Conservation (phyloP, 805 yeast species). For the Lachancea lanzarotensis region DNA sequence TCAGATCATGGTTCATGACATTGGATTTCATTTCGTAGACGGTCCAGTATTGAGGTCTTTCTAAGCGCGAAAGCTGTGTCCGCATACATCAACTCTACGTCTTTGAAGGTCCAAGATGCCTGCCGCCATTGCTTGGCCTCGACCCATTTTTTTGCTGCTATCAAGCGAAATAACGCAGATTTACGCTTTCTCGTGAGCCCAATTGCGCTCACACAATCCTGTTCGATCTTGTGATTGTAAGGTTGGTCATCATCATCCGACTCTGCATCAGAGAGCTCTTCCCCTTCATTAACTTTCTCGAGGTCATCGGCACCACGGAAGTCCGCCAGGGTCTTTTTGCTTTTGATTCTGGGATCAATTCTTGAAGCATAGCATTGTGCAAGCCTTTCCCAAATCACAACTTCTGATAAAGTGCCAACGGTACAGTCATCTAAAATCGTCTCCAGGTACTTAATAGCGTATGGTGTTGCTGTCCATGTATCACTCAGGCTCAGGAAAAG, state of each 20-base stretch:
- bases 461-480: constrained; percentile 38
- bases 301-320: background rate
- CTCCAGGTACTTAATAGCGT: constrained; percentile 39
- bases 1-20: background rate
- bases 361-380: constrained; percentile 45
- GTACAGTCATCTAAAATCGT: constrained; percentile 42
- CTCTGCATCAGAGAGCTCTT: constrained; percentile 6
- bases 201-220: constrained; percentile 35
- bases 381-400: constrained; percentile 47
- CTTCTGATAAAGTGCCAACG: constrained; percentile 41
- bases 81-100: constrained; percentile 30
- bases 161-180: constrained; percentile 66
- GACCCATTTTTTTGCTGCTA: constrained; percentile 71
- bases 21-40: constrained; percentile 10
- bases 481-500: constrained; percentile 44
- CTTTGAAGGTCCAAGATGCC: constrained; percentile 27
- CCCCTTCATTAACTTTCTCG: constrained; percentile 2
- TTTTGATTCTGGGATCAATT: constrained; percentile 34
- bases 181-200: constrained; percentile 64
- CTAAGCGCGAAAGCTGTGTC: constrained; percentile 16
- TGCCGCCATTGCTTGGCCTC: constrained; percentile 31
- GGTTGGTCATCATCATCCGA: constrained; percentile 10
- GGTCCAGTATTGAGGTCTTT: constrained; percentile 19
- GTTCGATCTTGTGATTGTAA: constrained; percentile 27
- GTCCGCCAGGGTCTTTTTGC: background rate